phyloP scores from a whole-genome alignment of 2,329 filamentous ascomycete species.

The Magnaporthiopsis incrustans region DNA sequence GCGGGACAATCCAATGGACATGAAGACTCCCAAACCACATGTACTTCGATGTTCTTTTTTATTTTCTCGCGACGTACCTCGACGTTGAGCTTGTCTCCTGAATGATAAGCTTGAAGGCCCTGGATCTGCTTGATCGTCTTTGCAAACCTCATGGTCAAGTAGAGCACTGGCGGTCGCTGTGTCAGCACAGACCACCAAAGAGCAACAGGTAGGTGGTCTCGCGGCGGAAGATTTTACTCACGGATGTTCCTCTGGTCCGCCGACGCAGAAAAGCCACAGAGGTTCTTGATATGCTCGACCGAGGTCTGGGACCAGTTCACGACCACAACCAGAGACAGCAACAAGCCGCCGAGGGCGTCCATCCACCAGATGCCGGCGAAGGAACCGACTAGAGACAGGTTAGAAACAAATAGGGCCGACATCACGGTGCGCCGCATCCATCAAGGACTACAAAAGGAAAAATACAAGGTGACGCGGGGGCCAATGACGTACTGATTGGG shows the following conservation, averaged over 20 bases:
- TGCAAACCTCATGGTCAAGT: conserved; percentile 89
- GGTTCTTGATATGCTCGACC: conserved; percentile 68
- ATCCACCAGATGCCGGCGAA: conserved; percentile 77
- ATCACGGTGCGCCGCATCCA: conserved; percentile 6
- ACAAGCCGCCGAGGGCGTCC: conserved; percentile 68
- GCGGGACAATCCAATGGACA: background rate
- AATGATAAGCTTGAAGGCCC: conserved; percentile 76
- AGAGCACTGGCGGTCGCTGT: conserved; percentile 47
- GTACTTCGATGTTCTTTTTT: no score
- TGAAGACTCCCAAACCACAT: background rate
- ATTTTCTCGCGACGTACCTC: conserved; percentile 28
- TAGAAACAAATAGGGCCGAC: conserved; percentile 4
- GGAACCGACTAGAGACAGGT: conserved; percentile 49
- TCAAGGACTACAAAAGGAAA: background rate
- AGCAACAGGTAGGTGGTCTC: background rate
- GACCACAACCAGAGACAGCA: conserved; percentile 74
- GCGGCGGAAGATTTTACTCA: conserved; percentile 16
- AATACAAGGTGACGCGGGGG: background rate
- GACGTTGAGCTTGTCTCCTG: conserved; percentile 77
- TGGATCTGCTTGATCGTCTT: conserved; percentile 81
- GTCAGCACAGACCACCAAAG: background rate
- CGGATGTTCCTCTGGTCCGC: conserved; percentile 74
- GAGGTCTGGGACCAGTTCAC: conserved; percentile 71
- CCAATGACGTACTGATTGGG: conserved; percentile 49
- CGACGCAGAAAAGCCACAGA: conserved; percentile 70